Base-by-base conservation (phyloP, 495 filamentous ascomycete species). In the Aspergillus panamensis region DNA sequence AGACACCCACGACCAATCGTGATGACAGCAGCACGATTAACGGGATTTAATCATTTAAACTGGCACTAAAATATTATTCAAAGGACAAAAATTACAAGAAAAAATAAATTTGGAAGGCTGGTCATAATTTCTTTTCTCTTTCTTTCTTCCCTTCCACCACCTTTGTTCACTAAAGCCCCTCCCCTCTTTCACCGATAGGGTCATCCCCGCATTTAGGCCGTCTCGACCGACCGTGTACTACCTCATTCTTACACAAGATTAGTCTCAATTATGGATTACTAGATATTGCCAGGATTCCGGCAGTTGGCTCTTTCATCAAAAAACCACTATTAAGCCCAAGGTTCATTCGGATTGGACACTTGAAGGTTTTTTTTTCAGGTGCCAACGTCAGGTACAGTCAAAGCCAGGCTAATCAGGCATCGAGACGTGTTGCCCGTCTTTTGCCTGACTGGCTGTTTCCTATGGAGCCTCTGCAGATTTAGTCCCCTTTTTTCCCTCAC, bases 101-200 rank as follows among this genome's bases (percentile, higher is more conserved):
- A n/a, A n/a, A n/a, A n/a, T n/a, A n/a, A n/a, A n/a, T n/a, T n/a
- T n/a, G n/a, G 59, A 60, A 60, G 66, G 68, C 65, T 71, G 70
- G 68, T 31, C 31, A 33, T 39, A 37, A 9, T 45, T 45, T 37
- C 44, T 61, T 67, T 62, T 66, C 59, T 59, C 19, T 59, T 64
- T n/a, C 42, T 54, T 35, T 53, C 42, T 17, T 45, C 42, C 37
- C 29, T 20, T 39, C 3, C 10, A 25, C 37, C 35, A n/a, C 47
- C 54, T 19, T 17, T 21, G 19, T 12, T n/a, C 35, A 8, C 10
- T 8, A 3, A 39, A 8, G 10, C 35, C 10, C 35, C 13, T 8
- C 33, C 33, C 33, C 35, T 39, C 35, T 10, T 39, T 2, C 1
- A 10, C 14, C 8, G 3, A 12, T 12, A 12, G 35, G 35, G 35